Base-by-base conservation (phyloP, 768 basidiomycete species). In the Lepiota subincarnata region DNA sequence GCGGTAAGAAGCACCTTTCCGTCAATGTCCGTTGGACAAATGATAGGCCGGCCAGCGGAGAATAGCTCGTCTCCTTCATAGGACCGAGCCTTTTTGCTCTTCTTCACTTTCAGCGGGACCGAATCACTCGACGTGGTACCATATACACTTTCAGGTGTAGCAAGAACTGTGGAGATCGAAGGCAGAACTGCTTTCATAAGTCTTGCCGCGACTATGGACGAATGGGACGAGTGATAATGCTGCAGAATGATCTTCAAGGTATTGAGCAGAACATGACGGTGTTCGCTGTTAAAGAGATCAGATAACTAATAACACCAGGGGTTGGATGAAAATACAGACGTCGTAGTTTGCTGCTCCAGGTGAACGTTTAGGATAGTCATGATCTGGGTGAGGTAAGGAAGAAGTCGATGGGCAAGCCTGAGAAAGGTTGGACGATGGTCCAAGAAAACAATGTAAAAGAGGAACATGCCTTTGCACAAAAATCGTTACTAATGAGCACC, bases 1-100 rank as follows among this genome's bases (percentile, higher is more conserved):
- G 86, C 76, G 11, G 64, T 57, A 10, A 89, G 65, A 19, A 88
- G 57, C 19, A 74, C 69, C 22, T 81, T 68, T 18, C 77, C 80
- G 13, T 87, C 84, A 24, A 74, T 73, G 2, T 52, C 47, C 0
- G 76, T 77, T 1, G 74, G 66, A 60, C 79, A 87, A 16, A 83
- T 59, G 6, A 78, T 70, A 41, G 74, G 65, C 41, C 72, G 71
- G 1, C 75, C 64, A 6, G 69, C 60, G 48, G 77, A 81, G 66
- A 93, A 83, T 4, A 86, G 69, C 60, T 87, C 88, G 50, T 89
- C 89, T 8, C 82, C 87, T 66, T 92, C 87, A 58, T 83, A 91
- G 11, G 76, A 83, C 18, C 83, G 78, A 16, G 78, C 75, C 42
- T 85, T 74, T 64, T 89, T 91, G 50, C 80, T 78, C 60, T 81